Evolutionary conservation across 768 basidiomycete genomes (phyloP), one percentile per base, ranked within the genome.

Genomic region (Termitomyces sp.): DNA sequence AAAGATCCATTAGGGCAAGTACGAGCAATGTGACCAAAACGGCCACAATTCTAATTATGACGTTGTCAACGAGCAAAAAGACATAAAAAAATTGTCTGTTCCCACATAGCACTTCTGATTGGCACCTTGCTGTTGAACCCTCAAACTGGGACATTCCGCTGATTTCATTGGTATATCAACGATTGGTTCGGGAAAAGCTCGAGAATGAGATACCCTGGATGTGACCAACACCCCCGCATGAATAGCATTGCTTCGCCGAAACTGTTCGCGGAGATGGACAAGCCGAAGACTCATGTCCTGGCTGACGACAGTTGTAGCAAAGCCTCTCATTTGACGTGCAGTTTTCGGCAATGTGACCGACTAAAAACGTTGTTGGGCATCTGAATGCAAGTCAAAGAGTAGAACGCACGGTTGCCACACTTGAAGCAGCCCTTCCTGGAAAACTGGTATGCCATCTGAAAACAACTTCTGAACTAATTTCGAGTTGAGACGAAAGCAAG

Each of bases 251-350:
- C 73, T 93, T 94, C 31, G 88, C 84, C 51, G 89, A 81, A 46
- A 87, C 88, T 41, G 85, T 87, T 60, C 91, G 83, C 39, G 93
- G 92, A 63, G 85, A 84, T 41, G 92, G 88, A 70, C 94, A 95
- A 55, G 88, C 85, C 55, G 90, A 87, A 20, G 90, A 92, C 72
- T 95, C 93, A 65, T 95, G 94, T 41, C 94, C 94, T n/a, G 92
- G 89, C 70, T 94, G 90, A 63, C 91, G 86, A 72, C 94, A 96
- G 70, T 95, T 96, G 76, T 94, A 96, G 75, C 94, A 96, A 59
- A 96, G 82, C 65, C 92, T 85, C 70, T 90, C 85, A 66, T 90
- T 89, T 62, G 90, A 91, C 47, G 91, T 82, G 70, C 93, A 96
- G 66, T 88, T 90, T 79, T 93, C 92, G 66, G 93, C 93, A 67